A percentile compares a stretch with the other conserved stretches of the same genome.
Evolutionary conservation across 2,329 filamentous ascomycete species (phyloP).

Genomic region (Pseudophaeomoniella oleicola): DNA sequence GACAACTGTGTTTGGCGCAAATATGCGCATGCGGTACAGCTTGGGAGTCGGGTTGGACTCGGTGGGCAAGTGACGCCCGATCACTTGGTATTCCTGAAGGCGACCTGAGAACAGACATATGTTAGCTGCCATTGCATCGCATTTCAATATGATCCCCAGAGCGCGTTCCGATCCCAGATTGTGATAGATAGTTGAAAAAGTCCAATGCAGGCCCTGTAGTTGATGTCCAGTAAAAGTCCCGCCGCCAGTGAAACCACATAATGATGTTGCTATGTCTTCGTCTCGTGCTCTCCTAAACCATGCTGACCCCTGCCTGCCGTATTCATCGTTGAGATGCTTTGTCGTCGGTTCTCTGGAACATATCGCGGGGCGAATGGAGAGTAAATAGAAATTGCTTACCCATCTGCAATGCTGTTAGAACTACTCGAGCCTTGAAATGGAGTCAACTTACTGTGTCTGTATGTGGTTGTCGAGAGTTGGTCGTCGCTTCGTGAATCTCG

Average conservation of each 20-base stretch:
- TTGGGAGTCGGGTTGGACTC: slow-evolving; percentile 94
- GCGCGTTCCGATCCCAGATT: too few relatives aligned
- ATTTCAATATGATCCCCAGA: too few relatives aligned
- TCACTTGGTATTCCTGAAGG: slow-evolving; percentile 99
- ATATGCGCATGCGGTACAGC: slow-evolving; percentile 99
- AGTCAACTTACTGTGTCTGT: slow-evolving; percentile 32
- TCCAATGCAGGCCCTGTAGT: too few relatives aligned
- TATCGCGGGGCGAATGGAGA: too few relatives aligned
- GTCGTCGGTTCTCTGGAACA: too few relatives aligned
- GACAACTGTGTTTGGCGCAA: slow-evolving; percentile 92
- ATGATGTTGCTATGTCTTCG: too few relatives aligned
- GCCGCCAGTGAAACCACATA: too few relatives aligned
- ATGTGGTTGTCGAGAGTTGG: slow-evolving; percentile 1
- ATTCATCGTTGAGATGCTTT: too few relatives aligned
- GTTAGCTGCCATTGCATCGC: background rate
- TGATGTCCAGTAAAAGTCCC: too few relatives aligned
- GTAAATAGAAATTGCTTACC: slow-evolving; percentile 35
- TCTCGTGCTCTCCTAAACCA: too few relatives aligned
- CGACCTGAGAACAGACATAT: slow-evolving; percentile 58
- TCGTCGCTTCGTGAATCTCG: background rate
- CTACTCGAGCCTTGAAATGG: slow-evolving; percentile 9
- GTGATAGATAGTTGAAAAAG: too few relatives aligned
- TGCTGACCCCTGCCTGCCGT: too few relatives aligned
- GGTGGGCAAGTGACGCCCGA: slow-evolving; percentile 96
- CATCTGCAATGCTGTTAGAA: slow-evolving; percentile 34